A percentile compares a stretch with the other conserved stretches of the same genome.
phyloP scores from a whole-genome alignment of 495 filamentous ascomycete genomes.

The Patellaria atrata region DNA sequence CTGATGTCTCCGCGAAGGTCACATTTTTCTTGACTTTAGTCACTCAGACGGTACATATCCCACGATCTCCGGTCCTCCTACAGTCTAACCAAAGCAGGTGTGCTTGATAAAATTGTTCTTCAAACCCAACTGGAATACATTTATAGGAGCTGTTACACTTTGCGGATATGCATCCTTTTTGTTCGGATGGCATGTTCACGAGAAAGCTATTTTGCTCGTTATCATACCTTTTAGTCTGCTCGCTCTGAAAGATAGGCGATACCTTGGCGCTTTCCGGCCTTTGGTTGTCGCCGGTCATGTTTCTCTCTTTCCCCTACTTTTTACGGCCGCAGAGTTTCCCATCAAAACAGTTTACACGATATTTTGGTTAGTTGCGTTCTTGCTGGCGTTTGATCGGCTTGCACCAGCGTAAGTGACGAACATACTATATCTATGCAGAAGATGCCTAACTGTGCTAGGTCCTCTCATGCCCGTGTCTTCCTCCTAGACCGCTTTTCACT shows the following conservation, averaged over 20 bases:
- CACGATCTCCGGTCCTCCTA: conserved; percentile 11
- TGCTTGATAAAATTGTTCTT: conserved; percentile 71
- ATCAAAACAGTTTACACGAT: conserved; percentile 88
- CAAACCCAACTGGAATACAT: conserved; percentile 69
- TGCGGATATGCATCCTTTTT: conserved; percentile 94
- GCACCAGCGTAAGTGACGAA: conserved; percentile 49
- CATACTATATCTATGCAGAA: background rate
- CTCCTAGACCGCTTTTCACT: conserved; percentile 82
- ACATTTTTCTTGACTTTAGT: conserved; percentile 74
- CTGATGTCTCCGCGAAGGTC: conserved; percentile 61
- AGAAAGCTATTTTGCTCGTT: conserved; percentile 89
- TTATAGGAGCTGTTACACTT: conserved; percentile 80
- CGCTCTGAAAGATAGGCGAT: conserved; percentile 79
- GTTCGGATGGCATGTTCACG: conserved; percentile 97
- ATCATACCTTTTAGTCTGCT: conserved; percentile 93
- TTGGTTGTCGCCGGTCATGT: conserved; percentile 89
- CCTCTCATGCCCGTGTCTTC: conserved; percentile 59
- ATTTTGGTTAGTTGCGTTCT: conserved; percentile 78
- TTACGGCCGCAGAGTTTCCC: conserved; percentile 80
- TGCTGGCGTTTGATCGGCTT: conserved; percentile 71
- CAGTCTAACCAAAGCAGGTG: conserved; percentile 38
- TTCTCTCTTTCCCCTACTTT: conserved; percentile 85
- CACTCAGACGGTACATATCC: conserved; percentile 42
- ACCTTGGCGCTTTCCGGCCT: conserved; percentile 83
- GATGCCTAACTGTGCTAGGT: conserved; percentile 21